Evolutionary conservation across 345 rosid genomes (phyloP).

Genomic region (Sonneratia caseolaris): DNA sequence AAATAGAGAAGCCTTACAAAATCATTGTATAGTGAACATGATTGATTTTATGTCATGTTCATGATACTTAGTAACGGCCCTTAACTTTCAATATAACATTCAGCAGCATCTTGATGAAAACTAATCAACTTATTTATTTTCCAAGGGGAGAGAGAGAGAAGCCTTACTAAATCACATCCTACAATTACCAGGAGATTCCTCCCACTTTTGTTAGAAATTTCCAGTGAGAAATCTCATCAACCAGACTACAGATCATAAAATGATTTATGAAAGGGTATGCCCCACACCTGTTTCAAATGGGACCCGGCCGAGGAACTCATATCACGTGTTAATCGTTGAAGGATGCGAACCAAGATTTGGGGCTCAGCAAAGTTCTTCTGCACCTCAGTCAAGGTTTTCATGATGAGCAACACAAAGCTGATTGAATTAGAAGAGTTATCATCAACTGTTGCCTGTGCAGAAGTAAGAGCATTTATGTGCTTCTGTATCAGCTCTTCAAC

Average conservation of each 20-base stretch:
- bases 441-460: slow-evolving; percentile 64
- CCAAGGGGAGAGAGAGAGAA: not conserved
- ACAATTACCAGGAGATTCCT: not conserved
- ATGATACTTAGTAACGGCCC: too few species aligned
- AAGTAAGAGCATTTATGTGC: slow-evolving; percentile 58
- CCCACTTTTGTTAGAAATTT: not conserved
- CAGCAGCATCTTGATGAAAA: too few species aligned
- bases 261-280: not conserved
- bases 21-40: too few species aligned
- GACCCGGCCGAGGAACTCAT: slow-evolving; percentile 81
- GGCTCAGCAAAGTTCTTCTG: slow-evolving; percentile 73
- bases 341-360: slow-evolving; percentile 60
- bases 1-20: not conserved
- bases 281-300: slow-evolving; percentile 74
- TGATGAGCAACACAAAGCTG: slow-evolving; percentile 86
- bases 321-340: slow-evolving; percentile 87
- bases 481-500: slow-evolving; percentile 85
- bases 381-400: slow-evolving; percentile 84
- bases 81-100: too few species aligned
- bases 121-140: too few species aligned
- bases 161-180: not conserved
- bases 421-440: slow-evolving; percentile 65
- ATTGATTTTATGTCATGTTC: too few species aligned
- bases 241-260: not conserved
- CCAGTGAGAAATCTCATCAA: not conserved